A percentile compares a stretch with the other conserved stretches of the same genome.
Evolutionary conservation across 331 rosid genomes (phyloP).

Genomic region (Cydonia oblonga): DNA sequence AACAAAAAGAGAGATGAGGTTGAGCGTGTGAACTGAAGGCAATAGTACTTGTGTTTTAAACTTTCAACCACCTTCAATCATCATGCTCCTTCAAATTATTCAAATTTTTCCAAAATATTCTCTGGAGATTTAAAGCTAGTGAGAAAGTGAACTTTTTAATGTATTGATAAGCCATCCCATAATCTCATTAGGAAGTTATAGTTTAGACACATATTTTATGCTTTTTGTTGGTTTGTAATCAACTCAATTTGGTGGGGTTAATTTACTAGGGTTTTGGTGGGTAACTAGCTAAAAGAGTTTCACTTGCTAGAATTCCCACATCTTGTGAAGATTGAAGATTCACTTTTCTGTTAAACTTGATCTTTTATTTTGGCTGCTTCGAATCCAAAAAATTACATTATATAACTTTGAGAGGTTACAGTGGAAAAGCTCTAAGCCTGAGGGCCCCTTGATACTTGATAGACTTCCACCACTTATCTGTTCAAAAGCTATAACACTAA

Average conservation of each 20-base stretch:
- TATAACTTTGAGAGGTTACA: neutral
- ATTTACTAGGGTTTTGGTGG: constrained; percentile 7
- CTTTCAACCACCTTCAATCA: constrained; percentile 13
- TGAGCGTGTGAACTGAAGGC: constrained; percentile 18
- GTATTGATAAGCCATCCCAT: constrained; percentile 21
- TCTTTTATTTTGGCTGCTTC: neutral
- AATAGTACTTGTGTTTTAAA: constrained; percentile 12
- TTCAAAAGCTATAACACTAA: neutral
- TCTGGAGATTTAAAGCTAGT: constrained; percentile 19
- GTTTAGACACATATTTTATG: constrained; percentile 22
- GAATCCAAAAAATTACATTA: neutral
- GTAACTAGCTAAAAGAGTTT: constrained; percentile 7
- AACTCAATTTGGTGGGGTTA: constrained; percentile 7
- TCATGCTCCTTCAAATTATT: constrained; percentile 12
- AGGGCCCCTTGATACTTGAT: neutral
- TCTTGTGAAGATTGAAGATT: neutral
- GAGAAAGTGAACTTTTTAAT: constrained; percentile 21
- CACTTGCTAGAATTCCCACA: neutral
- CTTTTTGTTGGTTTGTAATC: constrained; percentile 10
- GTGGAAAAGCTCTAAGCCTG: neutral
- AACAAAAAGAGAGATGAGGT: neutral
- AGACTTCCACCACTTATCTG: neutral
- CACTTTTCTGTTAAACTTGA: constrained; percentile 1
- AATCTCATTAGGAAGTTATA: constrained; percentile 9
- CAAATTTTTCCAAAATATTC: constrained; percentile 4